Evolutionary conservation across 768 basidiomycete species (phyloP).

Genomic region (Rhizopogon rudus): DNA sequence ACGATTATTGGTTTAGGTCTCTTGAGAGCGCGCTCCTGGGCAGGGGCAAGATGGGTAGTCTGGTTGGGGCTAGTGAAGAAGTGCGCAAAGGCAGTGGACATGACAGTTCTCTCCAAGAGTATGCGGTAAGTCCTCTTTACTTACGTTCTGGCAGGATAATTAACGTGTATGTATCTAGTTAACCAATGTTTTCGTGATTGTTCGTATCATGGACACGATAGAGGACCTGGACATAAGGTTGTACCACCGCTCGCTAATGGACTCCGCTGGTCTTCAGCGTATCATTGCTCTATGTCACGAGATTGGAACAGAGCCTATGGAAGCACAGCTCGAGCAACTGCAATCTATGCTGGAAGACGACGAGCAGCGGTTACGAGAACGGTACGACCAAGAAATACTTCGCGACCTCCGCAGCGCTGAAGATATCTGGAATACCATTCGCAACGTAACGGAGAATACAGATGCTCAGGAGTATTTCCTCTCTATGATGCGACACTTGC

Average conservation of each 20-base stretch:
- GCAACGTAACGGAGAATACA: slow-evolving; percentile 69
- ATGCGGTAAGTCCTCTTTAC: slow-evolving; percentile 56
- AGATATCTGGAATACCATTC: slow-evolving; percentile 84
- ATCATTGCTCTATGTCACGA: slow-evolving; percentile 66
- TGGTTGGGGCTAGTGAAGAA: slow-evolving; percentile 94
- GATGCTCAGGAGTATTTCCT: slow-evolving; percentile 82
- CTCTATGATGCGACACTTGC: slow-evolving; percentile 90
- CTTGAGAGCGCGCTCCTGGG: slow-evolving; percentile 74
- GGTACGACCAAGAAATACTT: slow-evolving; percentile 71
- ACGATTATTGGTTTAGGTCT: slow-evolving; percentile 87
- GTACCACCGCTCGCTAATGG: slow-evolving; percentile 87
- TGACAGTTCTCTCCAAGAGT: slow-evolving; percentile 73
- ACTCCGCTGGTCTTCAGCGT: slow-evolving; percentile 72
- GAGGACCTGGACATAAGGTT: slow-evolving; percentile 83
- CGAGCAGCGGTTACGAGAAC: slow-evolving; percentile 64
- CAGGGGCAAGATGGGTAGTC: slow-evolving; percentile 90
- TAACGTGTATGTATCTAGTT: slow-evolving; percentile 34
- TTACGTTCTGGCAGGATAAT: not conserved
- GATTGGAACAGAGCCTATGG: slow-evolving; percentile 61
- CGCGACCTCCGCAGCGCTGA: slow-evolving; percentile 73
- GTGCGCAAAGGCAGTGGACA: slow-evolving; percentile 62
- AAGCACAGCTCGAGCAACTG: slow-evolving; percentile 60
- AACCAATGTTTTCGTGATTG: slow-evolving; percentile 69
- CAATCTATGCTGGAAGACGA: slow-evolving; percentile 67
- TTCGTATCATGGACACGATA: slow-evolving; percentile 54